Conservation (phyloP, 495 filamentous ascomycete genomes). For the Aspergillus cavernicola region DNA sequence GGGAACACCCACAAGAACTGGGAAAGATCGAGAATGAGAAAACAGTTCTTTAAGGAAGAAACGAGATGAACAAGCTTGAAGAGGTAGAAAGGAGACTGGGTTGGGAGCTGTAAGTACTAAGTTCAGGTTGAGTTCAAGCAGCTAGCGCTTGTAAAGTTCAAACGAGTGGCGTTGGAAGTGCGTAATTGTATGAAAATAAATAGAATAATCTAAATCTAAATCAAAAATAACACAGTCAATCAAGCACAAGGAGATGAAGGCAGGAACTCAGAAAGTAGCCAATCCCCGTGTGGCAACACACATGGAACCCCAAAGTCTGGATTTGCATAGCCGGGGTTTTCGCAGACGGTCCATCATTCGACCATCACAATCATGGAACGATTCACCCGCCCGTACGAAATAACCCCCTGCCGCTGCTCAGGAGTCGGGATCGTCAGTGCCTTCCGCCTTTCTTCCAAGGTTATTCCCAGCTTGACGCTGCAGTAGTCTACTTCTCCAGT, state of each 20-base stretch:
- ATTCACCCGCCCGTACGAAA: not conserved
- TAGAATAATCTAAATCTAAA: not conserved
- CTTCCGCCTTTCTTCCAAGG: conserved; percentile 2
- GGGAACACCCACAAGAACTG: conserved; percentile 17
- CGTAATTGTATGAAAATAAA: conserved; percentile 7
- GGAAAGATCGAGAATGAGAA: conserved; percentile 9
- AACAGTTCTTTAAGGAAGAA: conserved; percentile 1
- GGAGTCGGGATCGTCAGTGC: conserved; percentile 4
- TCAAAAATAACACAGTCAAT: conserved; percentile 7
- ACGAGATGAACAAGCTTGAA: too few species aligned
- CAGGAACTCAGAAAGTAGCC: conserved; percentile 4
- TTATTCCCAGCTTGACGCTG: not conserved
- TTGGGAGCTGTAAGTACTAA: conserved; percentile 13
- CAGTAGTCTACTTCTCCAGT: not conserved
- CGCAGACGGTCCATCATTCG: not conserved
- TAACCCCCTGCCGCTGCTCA: not conserved
- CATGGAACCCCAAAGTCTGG: conserved; percentile 10
- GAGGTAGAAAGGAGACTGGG: conserved; percentile 17
- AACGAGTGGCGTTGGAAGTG: conserved; percentile 4
- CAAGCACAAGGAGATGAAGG: conserved; percentile 3
- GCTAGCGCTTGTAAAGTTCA: conserved; percentile 2
- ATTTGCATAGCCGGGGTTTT: conserved; percentile 3
- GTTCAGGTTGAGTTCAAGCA: not conserved
- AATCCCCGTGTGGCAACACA: conserved; percentile 14
- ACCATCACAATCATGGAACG: conserved; percentile 6